Conservation (phyloP, 805 yeast species). For the Nakazawaea peltata region DNA sequence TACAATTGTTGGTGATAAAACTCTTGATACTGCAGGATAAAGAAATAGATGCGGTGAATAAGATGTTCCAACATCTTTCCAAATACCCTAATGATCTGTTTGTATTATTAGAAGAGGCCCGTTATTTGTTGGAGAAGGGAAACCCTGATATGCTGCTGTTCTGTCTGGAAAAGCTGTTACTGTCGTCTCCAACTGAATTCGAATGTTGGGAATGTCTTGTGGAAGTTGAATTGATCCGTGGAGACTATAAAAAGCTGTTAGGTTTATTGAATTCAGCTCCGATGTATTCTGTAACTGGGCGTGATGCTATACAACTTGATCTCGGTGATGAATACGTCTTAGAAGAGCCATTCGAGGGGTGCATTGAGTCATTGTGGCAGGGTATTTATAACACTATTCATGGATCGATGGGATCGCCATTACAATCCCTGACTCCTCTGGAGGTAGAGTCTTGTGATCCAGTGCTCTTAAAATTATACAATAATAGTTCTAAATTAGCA, state of each 20-base stretch:
- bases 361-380: conserved; percentile 40
- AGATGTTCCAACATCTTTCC: conserved; percentile 30
- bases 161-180: conserved; percentile 52
- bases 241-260: conserved; percentile 53
- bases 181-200: conserved; percentile 70
- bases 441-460: conserved; percentile 40
- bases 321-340: conserved; percentile 33
- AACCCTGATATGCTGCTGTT: conserved; percentile 48
- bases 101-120: conserved; percentile 54
- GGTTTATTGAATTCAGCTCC: conserved; percentile 70
- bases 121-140: conserved; percentile 48
- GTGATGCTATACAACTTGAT: conserved; percentile 37
- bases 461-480: conserved; percentile 36
- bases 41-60: conserved; percentile 38
- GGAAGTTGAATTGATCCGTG: conserved; percentile 46
- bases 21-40: conserved; percentile 31
- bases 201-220: conserved; percentile 63
- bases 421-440: conserved; percentile 21
- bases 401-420: conserved; percentile 25
- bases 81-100: conserved; percentile 47
- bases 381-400: conserved; percentile 24
- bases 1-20: conserved; percentile 31
- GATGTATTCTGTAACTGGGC: conserved; percentile 41
- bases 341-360: conserved; percentile 50
- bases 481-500: conserved; percentile 35